A percentile compares a stretch with the other conserved stretches of the same genome.
Evolutionary conservation across 2,329 filamentous ascomycete species (phyloP).

Genomic region (Colletotrichum eremochloae): DNA sequence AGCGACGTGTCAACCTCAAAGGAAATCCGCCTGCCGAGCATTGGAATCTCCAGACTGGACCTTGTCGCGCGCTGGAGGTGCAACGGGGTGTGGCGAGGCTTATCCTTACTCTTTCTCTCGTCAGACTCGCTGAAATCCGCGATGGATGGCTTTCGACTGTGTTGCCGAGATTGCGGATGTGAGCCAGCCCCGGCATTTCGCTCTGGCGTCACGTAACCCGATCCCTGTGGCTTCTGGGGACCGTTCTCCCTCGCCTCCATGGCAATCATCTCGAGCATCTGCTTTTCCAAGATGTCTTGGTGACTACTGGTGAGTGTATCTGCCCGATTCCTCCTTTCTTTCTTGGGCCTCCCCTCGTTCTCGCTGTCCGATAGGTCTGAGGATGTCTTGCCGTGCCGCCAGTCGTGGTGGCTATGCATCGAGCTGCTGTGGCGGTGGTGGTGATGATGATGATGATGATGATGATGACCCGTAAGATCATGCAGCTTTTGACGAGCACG

Average conservation of each 20-base stretch:
- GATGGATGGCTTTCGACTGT: slow-evolving; percentile 54
- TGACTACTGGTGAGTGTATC: slow-evolving; percentile 64
- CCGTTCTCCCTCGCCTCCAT: slow-evolving; percentile 63
- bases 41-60: slow-evolving; percentile 64
- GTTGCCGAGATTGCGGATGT: slow-evolving; percentile 49
- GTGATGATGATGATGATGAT: slow-evolving; percentile 51
- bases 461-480: slow-evolving; percentile 66
- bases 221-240: slow-evolving; percentile 37
- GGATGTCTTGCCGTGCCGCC: slow-evolving; percentile 66
- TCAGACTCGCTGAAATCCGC: slow-evolving; percentile 58
- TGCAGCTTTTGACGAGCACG: slow-evolving; percentile 72
- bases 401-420: slow-evolving; percentile 64
- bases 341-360: slow-evolving; percentile 53
- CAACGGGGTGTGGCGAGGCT: slow-evolving; percentile 41
- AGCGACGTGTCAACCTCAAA: slow-evolving; percentile 61
- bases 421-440: slow-evolving; percentile 59
- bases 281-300: slow-evolving; percentile 70
- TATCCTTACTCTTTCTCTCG: slow-evolving; percentile 44
- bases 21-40: slow-evolving; percentile 54
- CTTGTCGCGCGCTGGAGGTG: slow-evolving; percentile 50
- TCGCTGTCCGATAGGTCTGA: slow-evolving; percentile 73
- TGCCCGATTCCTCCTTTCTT: slow-evolving; percentile 55
- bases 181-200: slow-evolving; percentile 42
- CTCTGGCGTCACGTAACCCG: slow-evolving; percentile 39
- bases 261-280: slow-evolving; percentile 72